These are phyloP conservation scores for Aspergillus novofumigatus DNA, from an alignment of 2,329 filamentous ascomycete genomes.

Conservation along the genomic window DNA sequence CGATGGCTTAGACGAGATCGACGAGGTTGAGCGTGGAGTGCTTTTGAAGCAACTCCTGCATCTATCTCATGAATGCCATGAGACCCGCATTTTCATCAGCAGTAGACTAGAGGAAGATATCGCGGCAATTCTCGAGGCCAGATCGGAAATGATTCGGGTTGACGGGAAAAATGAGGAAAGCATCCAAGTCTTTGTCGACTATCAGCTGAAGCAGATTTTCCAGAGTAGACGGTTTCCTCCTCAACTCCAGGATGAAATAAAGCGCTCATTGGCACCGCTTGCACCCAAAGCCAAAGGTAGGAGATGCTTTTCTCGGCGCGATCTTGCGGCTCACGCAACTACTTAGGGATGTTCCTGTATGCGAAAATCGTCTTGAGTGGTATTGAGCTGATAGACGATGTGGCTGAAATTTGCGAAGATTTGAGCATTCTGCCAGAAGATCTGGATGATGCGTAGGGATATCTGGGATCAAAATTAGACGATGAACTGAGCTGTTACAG, in stretches of 20 bases:
- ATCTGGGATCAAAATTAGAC: background rate
- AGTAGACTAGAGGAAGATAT: constrained; percentile 7
- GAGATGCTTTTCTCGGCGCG: background rate
- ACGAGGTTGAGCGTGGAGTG: constrained; percentile 9
- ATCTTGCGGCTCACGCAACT: background rate
- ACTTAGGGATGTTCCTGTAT: constrained; percentile 7
- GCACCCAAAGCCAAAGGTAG: constrained; percentile 4
- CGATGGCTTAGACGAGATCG: constrained; percentile 30
- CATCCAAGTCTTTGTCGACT: constrained; percentile 4
- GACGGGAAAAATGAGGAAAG: constrained; percentile 2
- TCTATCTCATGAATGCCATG: background rate
- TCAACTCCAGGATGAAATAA: background rate
- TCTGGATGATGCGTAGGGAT: constrained; percentile 28
- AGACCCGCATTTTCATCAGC: constrained; percentile 3
- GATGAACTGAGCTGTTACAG: background rate
- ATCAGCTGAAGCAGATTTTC: background rate
- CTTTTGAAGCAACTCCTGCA: constrained; percentile 2
- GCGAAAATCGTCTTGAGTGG: too few relatives aligned
- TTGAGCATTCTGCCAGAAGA: constrained; percentile 23
- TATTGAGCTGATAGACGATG: background rate
- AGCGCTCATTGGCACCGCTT: background rate
- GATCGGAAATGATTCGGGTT: background rate
- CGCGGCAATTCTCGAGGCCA: background rate
- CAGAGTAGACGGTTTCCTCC: background rate
- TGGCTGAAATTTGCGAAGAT: constrained; percentile 23